Evolutionary conservation across 306 rosid species (phyloP).

Genomic region (Glycyrrhiza uralensis): DNA sequence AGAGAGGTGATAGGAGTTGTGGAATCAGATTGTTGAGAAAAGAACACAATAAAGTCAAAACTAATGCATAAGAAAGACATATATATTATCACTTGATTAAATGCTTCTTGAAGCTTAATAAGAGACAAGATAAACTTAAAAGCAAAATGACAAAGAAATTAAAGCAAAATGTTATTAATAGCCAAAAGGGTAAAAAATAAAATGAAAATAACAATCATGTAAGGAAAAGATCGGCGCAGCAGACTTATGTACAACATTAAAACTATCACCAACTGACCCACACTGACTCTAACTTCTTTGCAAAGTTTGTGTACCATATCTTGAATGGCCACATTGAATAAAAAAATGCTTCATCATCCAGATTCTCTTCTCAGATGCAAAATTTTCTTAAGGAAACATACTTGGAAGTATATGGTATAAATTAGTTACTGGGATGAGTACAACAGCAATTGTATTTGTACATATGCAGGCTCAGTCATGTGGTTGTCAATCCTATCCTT

Average conservation of each 20-base stretch:
- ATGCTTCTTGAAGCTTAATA: background rate
- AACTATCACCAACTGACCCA: conserved; percentile 17
- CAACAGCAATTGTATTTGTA: conserved; percentile 28
- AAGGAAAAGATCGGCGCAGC: too few relatives aligned
- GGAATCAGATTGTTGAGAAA: background rate
- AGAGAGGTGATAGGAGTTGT: too few relatives aligned
- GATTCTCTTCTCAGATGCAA: conserved; percentile 35
- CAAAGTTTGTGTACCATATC: conserved; percentile 29
- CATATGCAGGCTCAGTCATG: conserved; percentile 19
- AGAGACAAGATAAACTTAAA: background rate
- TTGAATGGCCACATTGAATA: conserved; percentile 33
- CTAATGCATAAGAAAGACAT: background rate
- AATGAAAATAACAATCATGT: too few relatives aligned
- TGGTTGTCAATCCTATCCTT: conserved; percentile 50
- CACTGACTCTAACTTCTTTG: conserved; percentile 22
- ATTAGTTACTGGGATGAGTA: conserved; percentile 39
- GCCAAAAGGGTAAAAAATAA: too few relatives aligned
- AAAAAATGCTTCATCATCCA: conserved; percentile 31
- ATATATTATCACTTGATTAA: background rate
- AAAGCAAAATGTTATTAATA: too few relatives aligned
- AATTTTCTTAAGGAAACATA: conserved; percentile 17
- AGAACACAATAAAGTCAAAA: background rate
- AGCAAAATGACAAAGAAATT: conserved; percentile 17
- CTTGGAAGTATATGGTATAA: conserved; percentile 37
- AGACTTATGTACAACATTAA: conserved; percentile 55